Percentiles rank a stretch among this genome's conserved stretches.
These are phyloP conservation scores for Rhodocollybia butyracea DNA, from an alignment of 768 basidiomycete genomes.

Conservation along the genomic window DNA sequence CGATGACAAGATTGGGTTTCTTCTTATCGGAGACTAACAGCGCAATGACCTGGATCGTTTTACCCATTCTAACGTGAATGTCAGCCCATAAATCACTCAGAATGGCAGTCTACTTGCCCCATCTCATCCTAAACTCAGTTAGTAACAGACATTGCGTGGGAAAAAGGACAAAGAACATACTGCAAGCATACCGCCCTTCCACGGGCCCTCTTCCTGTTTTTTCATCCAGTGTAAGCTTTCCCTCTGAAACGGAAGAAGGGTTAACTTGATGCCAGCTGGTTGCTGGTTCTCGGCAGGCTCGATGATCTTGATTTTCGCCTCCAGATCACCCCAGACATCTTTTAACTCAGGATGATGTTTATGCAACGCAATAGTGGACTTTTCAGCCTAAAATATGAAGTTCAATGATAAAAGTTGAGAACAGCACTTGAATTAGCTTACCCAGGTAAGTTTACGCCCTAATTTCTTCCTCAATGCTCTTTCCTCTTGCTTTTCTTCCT, in stretches of 20 bases:
- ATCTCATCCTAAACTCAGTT: conserved; percentile 66
- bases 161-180: conserved; percentile 38
- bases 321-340: conserved; percentile 87
- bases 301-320: conserved; percentile 55
- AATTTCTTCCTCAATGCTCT: conserved; percentile 48
- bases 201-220: conserved; percentile 82
- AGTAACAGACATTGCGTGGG: background rate
- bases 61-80: conserved; percentile 66
- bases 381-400: conserved; percentile 58
- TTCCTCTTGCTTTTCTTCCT: conserved; percentile 42
- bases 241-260: conserved; percentile 89
- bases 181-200: conserved; percentile 91
- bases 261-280: conserved; percentile 79
- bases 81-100: conserved; percentile 5
- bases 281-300: conserved; percentile 72
- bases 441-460: conserved; percentile 73
- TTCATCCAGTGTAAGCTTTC: conserved; percentile 97
- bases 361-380: conserved; percentile 55
- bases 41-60: conserved; percentile 96
- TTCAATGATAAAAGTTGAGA: conserved; percentile 9
- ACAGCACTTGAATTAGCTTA: conserved; percentile 28
- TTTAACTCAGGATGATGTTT: conserved; percentile 77
- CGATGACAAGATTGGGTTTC: conserved; percentile 89
- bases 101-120: conserved; percentile 54
- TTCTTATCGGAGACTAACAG: conserved; percentile 75